Conservation (phyloP, 306 rosid genomes). For the Mimosa pudica region DNA sequence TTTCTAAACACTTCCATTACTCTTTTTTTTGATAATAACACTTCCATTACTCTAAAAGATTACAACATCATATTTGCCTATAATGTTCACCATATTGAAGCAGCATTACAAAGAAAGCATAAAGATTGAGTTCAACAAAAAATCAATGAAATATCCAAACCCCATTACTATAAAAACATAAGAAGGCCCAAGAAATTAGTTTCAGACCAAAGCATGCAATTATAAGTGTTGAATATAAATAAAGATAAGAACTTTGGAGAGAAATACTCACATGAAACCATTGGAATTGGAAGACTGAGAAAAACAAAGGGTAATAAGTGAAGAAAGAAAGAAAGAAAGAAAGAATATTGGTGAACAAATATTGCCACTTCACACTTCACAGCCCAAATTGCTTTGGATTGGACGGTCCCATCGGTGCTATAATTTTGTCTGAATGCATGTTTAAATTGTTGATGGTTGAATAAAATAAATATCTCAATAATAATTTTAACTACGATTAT, state of each 20-base stretch:
- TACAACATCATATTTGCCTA: neutral
- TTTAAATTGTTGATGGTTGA: too few relatives aligned
- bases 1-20: neutral
- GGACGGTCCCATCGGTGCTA: neutral
- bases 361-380: neutral
- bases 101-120: neutral
- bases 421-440: neutral
- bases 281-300: conserved; percentile 25
- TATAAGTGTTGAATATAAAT: conserved; percentile 19
- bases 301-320: conserved; percentile 19
- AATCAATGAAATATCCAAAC: conserved; percentile 11
- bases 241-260: conserved; percentile 13
- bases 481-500: too few relatives aligned
- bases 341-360: neutral
- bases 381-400: conserved; percentile 15
- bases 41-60: neutral
- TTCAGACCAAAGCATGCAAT: conserved; percentile 2
- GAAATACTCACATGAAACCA: conserved; percentile 73
- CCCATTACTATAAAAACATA: conserved; percentile 9
- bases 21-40: too few relatives aligned
- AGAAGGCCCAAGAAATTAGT: neutral
- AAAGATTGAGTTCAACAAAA: neutral
- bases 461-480: too few relatives aligned
- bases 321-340: neutral
- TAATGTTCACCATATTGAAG: neutral